A percentile compares a stretch with the other conserved stretches of the same genome.
Evolutionary conservation across 2,329 filamentous ascomycete genomes (phyloP).

Genomic region (Alternaria solani): DNA sequence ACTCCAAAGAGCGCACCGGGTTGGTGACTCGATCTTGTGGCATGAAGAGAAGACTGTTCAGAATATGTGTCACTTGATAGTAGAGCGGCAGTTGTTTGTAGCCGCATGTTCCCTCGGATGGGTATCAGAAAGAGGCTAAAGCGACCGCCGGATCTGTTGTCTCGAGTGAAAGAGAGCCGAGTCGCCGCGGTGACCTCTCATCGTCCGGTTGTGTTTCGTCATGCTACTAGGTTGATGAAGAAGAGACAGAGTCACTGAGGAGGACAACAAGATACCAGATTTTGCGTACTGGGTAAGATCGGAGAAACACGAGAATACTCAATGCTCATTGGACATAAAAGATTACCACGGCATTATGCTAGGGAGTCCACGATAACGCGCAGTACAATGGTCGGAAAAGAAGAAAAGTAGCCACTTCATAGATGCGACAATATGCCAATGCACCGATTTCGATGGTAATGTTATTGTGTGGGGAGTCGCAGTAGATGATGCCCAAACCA

Average conservation of each 20-base stretch:
- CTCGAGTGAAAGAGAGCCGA: neutral
- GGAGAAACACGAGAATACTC: neutral
- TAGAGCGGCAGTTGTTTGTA: slow-evolving; percentile 57
- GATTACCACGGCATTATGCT: neutral
- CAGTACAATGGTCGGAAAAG: neutral
- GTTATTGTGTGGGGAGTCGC: neutral
- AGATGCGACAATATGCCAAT: neutral
- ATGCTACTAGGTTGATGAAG: too few species aligned
- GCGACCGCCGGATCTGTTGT: neutral
- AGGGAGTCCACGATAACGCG: neutral
- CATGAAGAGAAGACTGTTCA: slow-evolving; percentile 50
- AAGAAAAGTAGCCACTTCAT: neutral
- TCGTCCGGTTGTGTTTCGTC: neutral
- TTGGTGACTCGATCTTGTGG: slow-evolving; percentile 36
- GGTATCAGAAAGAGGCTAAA: neutral
- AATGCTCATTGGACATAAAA: neutral
- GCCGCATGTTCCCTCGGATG: slow-evolving; percentile 23
- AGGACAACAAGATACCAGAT: neutral
- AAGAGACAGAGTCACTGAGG: neutral
- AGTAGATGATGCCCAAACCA: neutral
- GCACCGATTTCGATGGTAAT: neutral
- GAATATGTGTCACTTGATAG: slow-evolving; percentile 38
- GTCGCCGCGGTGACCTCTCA: neutral
- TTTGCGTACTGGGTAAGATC: neutral
- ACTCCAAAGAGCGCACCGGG: neutral